Base-by-base conservation (phyloP, 768 basidiomycete genomes). In the Pulveroboletus sp. region DNA sequence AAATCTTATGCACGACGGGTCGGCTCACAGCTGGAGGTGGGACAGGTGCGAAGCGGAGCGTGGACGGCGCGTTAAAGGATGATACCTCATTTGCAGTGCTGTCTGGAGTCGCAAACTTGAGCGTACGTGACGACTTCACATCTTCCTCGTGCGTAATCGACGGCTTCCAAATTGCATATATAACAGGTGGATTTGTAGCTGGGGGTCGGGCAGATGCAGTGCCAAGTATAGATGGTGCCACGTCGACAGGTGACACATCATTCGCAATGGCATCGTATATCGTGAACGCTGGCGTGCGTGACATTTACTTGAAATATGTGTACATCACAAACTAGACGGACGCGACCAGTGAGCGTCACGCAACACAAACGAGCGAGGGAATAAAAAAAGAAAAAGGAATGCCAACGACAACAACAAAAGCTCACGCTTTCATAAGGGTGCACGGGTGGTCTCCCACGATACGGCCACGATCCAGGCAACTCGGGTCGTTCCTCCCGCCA, bases 391-490 rank as follows among this genome's bases (percentile, higher is more conserved):
- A 31, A 31, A 31, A 31, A 31, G 10, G 10, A 2, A 31, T 11
- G 10, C 30, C 30, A 31, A 9, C 30, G 10, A 31, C 30, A 44
- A 38, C 3, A 17, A 6, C 4, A 40, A 21, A 24, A 17, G 72
- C 76, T 60, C 49, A 79, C 79, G 43, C 66, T 66, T 12, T 77
- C 74, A 66, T 87, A 88, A 18, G 85, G 85, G 39, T 71, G 69
- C 44, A 63, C 48, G 12, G 86, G 80, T 7, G 72, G 64, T 55
- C 75, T 66, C 0, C 85, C 85, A 58, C 73, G 72, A 35, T 66
- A 68, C n/a, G 85, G 81, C 53, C 85, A 60, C 45, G 81, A 83
- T 54, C 83, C 75, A 0, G 79, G 78, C 50, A 85, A 69, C 65
- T 88, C 85, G 1, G 76, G 79, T 37, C 81, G 64, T 12, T 66